These are phyloP conservation scores for Diutina mesorugosa DNA, from an alignment of 1,139 yeast genomes.

Conservation along the genomic window DNA sequence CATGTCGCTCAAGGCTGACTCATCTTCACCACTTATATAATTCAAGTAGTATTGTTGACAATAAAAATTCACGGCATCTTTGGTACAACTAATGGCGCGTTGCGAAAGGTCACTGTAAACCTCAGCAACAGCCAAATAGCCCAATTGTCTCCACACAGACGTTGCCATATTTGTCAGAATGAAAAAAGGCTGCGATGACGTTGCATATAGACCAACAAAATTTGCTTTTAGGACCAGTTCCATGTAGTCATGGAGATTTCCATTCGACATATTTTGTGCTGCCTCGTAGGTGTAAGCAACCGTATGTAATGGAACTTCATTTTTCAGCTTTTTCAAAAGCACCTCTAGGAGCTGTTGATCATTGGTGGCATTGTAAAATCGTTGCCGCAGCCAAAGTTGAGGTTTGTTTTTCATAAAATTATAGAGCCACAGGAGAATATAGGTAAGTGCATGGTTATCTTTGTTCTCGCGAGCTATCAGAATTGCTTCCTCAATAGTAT, in stretches of 20 bases:
- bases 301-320: neutral
- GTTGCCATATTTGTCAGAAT: neutral
- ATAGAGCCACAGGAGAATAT: conserved; percentile 70
- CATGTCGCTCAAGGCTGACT: neutral
- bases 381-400: conserved; percentile 29
- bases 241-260: neutral
- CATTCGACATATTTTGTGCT: neutral
- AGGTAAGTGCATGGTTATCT: conserved; percentile 62
- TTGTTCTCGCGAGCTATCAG: conserved; percentile 79
- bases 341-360: conserved; percentile 54
- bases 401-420: conserved; percentile 63
- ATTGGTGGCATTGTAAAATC: conserved; percentile 22
- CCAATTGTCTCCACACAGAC: neutral
- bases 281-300: neutral
- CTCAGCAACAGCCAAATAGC: neutral
- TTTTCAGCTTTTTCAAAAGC: conserved; percentile 33
- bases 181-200: neutral
- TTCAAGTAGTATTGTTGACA: neutral
- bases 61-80: neutral
- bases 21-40: neutral
- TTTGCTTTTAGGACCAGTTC: neutral
- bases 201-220: neutral
- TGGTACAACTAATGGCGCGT: neutral
- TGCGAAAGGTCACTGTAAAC: neutral
- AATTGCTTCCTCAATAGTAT: conserved; percentile 80